phyloP scores from a whole-genome alignment of 192 early-diverging fungal genomes.

The Mortierella claussenii region DNA sequence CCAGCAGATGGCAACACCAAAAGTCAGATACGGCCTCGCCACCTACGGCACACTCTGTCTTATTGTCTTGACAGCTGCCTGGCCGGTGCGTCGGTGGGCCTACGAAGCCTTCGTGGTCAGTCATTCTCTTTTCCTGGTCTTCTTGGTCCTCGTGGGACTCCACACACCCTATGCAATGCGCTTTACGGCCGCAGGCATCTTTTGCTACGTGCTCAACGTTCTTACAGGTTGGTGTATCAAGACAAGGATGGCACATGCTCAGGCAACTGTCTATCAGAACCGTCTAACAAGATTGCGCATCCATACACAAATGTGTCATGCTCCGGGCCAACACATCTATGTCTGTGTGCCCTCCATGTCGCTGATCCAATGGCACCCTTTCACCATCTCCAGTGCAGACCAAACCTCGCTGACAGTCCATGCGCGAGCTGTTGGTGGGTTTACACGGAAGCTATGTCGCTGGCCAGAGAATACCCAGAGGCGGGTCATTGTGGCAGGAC shows the following conservation, averaged over 20 bases:
- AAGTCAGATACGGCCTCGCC: constrained; percentile 60
- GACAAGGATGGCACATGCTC: constrained; percentile 49
- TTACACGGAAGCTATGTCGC: constrained; percentile 47
- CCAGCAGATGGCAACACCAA: constrained; percentile 35
- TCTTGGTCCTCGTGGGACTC: constrained; percentile 57
- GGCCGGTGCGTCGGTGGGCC: constrained; percentile 56
- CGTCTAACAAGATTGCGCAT: constrained; percentile 51
- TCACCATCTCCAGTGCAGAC: constrained; percentile 56
- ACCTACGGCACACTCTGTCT: constrained; percentile 58
- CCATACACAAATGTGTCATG: constrained; percentile 36
- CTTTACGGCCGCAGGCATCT: constrained; percentile 55
- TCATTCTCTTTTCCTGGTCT: constrained; percentile 57
- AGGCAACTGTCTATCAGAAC: constrained; percentile 42
- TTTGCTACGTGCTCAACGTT: constrained; percentile 57
- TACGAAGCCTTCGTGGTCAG: constrained; percentile 61
- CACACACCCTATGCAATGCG: constrained; percentile 69
- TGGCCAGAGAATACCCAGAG: constrained; percentile 49
- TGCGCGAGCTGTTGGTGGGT: constrained; percentile 56
- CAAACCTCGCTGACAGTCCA: constrained; percentile 41
- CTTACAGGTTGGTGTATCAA: constrained; percentile 58
- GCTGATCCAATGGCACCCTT: constrained; percentile 65
- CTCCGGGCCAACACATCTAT: constrained; percentile 58
- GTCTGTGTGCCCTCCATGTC: constrained; percentile 62
- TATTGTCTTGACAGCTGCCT: constrained; percentile 59
- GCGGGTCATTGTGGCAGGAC: constrained; percentile 55